A percentile compares a stretch with the other conserved stretches of the same genome.
phyloP scores from a whole-genome alignment of 371 early-diverging fungal species.

The Syncephalastrum sp. region DNA sequence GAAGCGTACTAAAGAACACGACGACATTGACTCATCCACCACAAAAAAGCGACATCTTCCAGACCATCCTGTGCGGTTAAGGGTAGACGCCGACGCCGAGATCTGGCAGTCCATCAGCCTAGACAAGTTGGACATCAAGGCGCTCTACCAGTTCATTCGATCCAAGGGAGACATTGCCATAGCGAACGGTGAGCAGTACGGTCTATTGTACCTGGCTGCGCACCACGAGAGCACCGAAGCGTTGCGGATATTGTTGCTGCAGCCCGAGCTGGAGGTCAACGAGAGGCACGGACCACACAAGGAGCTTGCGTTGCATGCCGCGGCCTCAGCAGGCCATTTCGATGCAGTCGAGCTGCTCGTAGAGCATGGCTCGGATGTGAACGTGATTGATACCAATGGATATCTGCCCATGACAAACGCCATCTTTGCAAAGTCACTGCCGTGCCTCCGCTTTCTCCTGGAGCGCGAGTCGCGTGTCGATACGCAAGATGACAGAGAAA shows the following conservation, averaged over 20 bases:
- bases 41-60: no score
- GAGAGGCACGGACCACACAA: conserved; percentile 38
- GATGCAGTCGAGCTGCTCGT: conserved; percentile 47
- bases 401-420: conserved; percentile 59
- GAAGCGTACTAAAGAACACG: no score
- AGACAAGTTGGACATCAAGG: conserved; percentile 35
- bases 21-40: no score
- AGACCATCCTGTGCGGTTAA: no score
- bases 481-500: conserved; percentile 61
- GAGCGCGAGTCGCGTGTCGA: conserved; percentile 39
- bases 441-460: conserved; percentile 31
- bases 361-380: conserved; percentile 42
- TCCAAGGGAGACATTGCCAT: conserved; percentile 20
- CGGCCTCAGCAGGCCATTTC: conserved; percentile 27
- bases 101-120: conserved; percentile 39
- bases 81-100: conserved; percentile 4
- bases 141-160: conserved; percentile 40
- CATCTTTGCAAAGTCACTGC: conserved; percentile 29
- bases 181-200: conserved; percentile 30
- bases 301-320: conserved; percentile 45
- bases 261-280: conserved; percentile 35
- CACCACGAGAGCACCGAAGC: conserved; percentile 42
- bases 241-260: conserved; percentile 37
- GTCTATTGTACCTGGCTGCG: conserved; percentile 44
- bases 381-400: conserved; percentile 64